Evolutionary conservation across 2,329 filamentous ascomycete species (phyloP).

Genomic region (Grosmannia serpens): DNA sequence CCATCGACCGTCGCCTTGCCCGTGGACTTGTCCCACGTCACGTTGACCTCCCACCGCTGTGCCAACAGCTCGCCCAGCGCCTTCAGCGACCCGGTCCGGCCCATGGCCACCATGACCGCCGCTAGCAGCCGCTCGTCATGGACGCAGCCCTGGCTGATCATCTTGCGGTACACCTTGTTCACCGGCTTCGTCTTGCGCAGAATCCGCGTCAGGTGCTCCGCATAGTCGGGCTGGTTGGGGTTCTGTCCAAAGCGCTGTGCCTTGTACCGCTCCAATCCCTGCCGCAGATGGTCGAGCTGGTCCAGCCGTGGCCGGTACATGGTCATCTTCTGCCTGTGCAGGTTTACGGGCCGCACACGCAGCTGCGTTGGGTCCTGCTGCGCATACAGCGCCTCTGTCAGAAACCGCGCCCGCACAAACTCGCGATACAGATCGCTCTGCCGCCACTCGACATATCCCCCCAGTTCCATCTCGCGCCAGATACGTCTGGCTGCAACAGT

Average conservation of each 20-base stretch:
- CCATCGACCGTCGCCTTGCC: conserved; percentile 17
- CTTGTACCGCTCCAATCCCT: conserved; percentile 6
- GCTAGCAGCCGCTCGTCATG: conserved; percentile 29
- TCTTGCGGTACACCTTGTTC: conserved; percentile 18
- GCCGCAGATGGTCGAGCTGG: conserved; percentile 15
- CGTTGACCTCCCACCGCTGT: conserved; percentile 17
- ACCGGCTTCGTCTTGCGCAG: conserved; percentile 18
- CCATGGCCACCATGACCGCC: conserved; percentile 29
- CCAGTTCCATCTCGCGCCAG: conserved; percentile 10
- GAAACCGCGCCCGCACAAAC: conserved; percentile 35
- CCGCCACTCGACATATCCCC: conserved; percentile 13
- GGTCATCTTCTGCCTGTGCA: conserved; percentile 6
- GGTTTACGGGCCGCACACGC: conserved; percentile 22
- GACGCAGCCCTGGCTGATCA: conserved; percentile 16
- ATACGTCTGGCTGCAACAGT: conserved; percentile 21
- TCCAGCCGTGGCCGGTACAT: conserved; percentile 12
- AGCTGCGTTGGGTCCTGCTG: conserved; percentile 31
- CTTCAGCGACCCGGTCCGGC: conserved; percentile 23
- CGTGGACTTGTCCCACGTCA: conserved; percentile 3
- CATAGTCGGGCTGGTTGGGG: conserved; percentile 11
- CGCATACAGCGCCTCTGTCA: conserved; percentile 33
- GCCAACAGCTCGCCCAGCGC: conserved; percentile 22
- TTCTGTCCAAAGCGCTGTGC: conserved; percentile 21
- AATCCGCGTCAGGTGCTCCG: conserved; percentile 19
- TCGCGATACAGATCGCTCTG: conserved; percentile 27